Percentiles rank a stretch among this genome's conserved stretches.
Conservation (phyloP, 441 rosid species). For the Macaranga tanarius region DNA sequence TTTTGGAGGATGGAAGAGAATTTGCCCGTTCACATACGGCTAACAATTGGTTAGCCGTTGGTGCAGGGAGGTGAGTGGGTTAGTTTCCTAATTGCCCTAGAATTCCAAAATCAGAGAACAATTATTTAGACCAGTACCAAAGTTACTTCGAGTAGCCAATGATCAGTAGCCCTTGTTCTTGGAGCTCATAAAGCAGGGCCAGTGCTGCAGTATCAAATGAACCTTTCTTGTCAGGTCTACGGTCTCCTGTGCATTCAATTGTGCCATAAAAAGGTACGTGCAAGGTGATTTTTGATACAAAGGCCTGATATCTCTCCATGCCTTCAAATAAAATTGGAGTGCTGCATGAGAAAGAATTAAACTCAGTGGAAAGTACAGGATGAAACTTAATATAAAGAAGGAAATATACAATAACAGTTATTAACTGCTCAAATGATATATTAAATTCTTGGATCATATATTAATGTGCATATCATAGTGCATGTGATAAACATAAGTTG, state of each 20-base stretch:
- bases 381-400: not conserved
- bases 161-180: constrained; percentile 46
- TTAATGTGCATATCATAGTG: not conserved
- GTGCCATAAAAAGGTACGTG: constrained; percentile 47
- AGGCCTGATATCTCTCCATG: constrained; percentile 50
- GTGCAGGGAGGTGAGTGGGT: not conserved
- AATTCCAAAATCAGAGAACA: not conserved
- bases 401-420: not conserved
- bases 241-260: constrained; percentile 55
- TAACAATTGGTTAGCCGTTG: not conserved
- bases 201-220: constrained; percentile 82
- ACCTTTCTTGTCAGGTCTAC: constrained; percentile 81
- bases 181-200: constrained; percentile 55
- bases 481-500: not conserved
- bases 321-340: constrained; percentile 49
- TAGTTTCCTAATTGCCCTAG: not conserved
- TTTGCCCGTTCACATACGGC: not conserved
- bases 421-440: not conserved
- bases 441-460: constrained; percentile 1
- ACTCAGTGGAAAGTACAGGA: constrained; percentile 1
- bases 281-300: constrained; percentile 50
- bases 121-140: not conserved
- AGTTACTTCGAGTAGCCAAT: constrained; percentile 23
- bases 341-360: constrained; percentile 37
- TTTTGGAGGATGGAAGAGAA: not conserved